Evolutionary conservation across 73 alveolate genomes (phyloP).

Genomic region (Symbiodinium pilosum): DNA sequence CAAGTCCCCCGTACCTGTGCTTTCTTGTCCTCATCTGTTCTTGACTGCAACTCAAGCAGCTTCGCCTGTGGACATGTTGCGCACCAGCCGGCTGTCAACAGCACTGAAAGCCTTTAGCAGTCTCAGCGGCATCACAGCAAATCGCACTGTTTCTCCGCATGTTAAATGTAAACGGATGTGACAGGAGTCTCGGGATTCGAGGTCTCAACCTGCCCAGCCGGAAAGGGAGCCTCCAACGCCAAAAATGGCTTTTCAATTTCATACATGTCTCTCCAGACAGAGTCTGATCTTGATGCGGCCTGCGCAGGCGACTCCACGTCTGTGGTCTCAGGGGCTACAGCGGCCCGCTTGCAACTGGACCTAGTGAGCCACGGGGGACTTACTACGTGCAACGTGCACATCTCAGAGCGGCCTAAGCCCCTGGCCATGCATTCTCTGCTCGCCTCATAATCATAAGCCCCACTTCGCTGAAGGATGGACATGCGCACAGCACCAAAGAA

Average conservation of each 20-base stretch:
- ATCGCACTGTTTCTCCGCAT: not conserved
- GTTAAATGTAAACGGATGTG: not conserved
- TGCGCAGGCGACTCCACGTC: not conserved
- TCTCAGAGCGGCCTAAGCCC: not conserved
- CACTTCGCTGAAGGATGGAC: not conserved
- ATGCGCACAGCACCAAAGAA: not conserved
- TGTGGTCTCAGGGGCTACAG: not conserved
- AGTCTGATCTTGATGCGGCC: not conserved
- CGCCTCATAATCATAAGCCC: not conserved
- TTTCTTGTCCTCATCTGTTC: slow-evolving; percentile 9
- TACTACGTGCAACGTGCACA: too few relatives aligned
- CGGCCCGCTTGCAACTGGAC: not conserved
- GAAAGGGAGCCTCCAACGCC: not conserved
- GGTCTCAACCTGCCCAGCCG: not conserved
- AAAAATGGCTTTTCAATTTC: not conserved
- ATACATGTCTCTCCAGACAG: not conserved
- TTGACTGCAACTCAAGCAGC: not conserved
- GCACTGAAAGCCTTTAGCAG: not conserved
- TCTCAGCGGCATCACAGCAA: not conserved
- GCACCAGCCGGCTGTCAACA: not conserved
- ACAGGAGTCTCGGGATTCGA: slow-evolving; percentile 20
- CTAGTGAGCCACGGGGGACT: too few relatives aligned
- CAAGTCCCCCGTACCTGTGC: not conserved
- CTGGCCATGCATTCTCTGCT: not conserved
- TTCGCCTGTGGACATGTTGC: not conserved